phyloP scores from a whole-genome alignment of 106 monocot species.

The Dendrobium chrysotoxum region DNA sequence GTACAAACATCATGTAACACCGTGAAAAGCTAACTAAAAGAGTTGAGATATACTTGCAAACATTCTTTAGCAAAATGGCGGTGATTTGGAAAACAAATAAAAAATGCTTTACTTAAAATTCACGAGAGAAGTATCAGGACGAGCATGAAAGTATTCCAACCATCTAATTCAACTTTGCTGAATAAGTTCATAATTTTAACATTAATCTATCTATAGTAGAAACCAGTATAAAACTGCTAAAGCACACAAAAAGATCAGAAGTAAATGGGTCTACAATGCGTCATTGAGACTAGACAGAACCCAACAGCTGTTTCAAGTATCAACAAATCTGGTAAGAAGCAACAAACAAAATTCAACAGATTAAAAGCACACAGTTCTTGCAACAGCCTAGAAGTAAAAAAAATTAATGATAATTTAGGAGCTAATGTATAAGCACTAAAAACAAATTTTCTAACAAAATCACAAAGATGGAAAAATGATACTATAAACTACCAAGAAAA shows the following conservation, averaged over 20 bases:
- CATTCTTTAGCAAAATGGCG: neutral
- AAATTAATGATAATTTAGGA: neutral
- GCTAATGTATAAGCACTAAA: too few species aligned
- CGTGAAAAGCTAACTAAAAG: neutral
- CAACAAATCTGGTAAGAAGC: neutral
- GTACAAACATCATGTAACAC: slow-evolving; percentile 3
- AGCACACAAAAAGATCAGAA: neutral
- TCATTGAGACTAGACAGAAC: neutral
- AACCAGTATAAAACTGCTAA: neutral
- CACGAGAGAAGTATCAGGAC: neutral
- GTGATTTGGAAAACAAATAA: neutral
- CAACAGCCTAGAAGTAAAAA: too few species aligned
- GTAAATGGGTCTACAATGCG: neutral
- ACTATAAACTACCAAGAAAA: neutral
- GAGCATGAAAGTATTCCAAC: neutral
- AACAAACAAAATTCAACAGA: neutral
- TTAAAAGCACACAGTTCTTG: too few species aligned
- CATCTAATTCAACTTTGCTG: neutral
- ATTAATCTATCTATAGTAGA: neutral
- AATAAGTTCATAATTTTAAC: neutral
- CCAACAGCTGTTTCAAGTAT: neutral
- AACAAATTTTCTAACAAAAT: too few species aligned
- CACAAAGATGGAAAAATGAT: neutral
- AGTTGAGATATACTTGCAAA: neutral
- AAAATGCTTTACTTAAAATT: neutral